Base-by-base conservation (phyloP, 208 protist genomes). In the Novymonas esmeraldas region DNA sequence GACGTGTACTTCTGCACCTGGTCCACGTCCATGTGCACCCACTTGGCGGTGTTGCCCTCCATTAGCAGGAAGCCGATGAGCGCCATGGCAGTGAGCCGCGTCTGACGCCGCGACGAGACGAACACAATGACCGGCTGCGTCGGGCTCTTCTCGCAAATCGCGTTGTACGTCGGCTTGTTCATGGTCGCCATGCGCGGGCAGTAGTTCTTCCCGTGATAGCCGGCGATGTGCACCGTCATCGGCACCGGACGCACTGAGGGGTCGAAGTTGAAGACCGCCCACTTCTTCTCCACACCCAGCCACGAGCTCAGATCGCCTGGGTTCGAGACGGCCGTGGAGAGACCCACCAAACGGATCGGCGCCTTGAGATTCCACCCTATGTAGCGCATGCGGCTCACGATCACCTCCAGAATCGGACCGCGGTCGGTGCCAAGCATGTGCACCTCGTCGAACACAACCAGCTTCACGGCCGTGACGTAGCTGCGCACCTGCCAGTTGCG, bases 291-390 rank as follows among this genome's bases (percentile, higher is more conserved):
- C 46, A 99, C 97, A 29, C 97, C 97, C 24, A 99, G 92, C 98
- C 99, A 99, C 64, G 97, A 93, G 63, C 89, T 98, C 18, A 99
- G 76, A 79, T 99, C 99, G 26, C 70, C 72, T 2, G 98, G 98
- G 84, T 99, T 99, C 1, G 99, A 94, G 39, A 99, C 91, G 6
- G 98, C 97, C 3, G 99, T 99, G n/a, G 97, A 99, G 6, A 99
- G 89, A 58, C 98, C 99, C 38, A 99, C 79, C 18, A 99, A 82
- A 73, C 99, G 95, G 46, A 99, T 95, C 24, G 89, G 82, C 2
- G 74, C 44, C 39, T 94, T 84, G 14, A 94, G 96, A 56, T 98
- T 90, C 76, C 94, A 95, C 16, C 92, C 84, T 76, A 99, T 99
- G 74, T 98, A 99, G 20, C 98, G 96, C 95, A 99, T 99, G 63